Percentiles rank a stretch among this genome's conserved stretches.
These are phyloP conservation scores for Barnettozyma sp. DNA, from an alignment of 805 yeast species.

Conservation along the genomic window DNA sequence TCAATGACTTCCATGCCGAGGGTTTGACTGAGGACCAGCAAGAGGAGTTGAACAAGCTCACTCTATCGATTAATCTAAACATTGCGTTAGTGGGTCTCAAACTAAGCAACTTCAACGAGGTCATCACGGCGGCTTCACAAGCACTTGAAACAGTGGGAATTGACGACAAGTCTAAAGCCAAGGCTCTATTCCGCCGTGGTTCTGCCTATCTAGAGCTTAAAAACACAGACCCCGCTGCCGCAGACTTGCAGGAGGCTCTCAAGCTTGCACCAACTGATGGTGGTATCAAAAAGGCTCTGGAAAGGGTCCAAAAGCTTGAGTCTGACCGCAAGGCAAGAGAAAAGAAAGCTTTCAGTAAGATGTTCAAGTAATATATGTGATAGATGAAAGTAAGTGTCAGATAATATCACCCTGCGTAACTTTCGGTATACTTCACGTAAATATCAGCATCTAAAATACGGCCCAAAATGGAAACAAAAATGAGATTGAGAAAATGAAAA, in stretches of 20 bases:
- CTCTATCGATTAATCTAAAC: conserved; percentile 61
- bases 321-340: conserved; percentile 57
- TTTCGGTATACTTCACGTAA: too few species aligned
- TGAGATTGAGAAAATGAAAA: conserved; percentile 18
- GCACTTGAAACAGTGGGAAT: conserved; percentile 52
- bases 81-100: conserved; percentile 70
- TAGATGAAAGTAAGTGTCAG: too few species aligned
- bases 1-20: conserved; percentile 69
- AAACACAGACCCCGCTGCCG: conserved; percentile 64
- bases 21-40: conserved; percentile 51
- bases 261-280: conserved; percentile 61
- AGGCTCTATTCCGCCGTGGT: conserved; percentile 85
- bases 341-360: conserved; percentile 67
- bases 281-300: conserved; percentile 59
- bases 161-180: conserved; percentile 66
- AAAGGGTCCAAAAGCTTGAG: conserved; percentile 46
- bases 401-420: too few species aligned
- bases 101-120: conserved; percentile 44
- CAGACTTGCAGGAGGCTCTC: conserved; percentile 59
- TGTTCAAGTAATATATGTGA: conserved; percentile 48
- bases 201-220: conserved; percentile 56
- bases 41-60: conserved; percentile 43
- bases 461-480: too few species aligned
- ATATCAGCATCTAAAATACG: conserved; percentile 4
- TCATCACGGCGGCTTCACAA: conserved; percentile 52